Percentiles rank a stretch among this genome's conserved stretches.
These are phyloP conservation scores for Zalaria sp. DNA, from an alignment of 2,329 filamentous ascomycete genomes.

Conservation along the genomic window DNA sequence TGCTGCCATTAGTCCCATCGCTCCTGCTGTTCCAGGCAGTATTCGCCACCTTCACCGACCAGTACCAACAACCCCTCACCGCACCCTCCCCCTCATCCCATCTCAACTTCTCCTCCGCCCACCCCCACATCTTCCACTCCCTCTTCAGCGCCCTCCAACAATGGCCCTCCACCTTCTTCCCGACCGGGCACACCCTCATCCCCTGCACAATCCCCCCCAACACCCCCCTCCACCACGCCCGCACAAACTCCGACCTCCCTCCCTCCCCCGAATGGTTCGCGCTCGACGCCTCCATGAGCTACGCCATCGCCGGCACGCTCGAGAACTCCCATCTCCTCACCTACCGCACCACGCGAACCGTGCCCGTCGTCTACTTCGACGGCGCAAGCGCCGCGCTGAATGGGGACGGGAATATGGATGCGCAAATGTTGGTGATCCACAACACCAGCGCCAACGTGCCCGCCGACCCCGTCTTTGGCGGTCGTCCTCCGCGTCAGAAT, in stretches of 20 bases:
- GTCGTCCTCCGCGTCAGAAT: slow-evolving; percentile 11
- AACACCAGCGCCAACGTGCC: slow-evolving; percentile 26
- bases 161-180: slow-evolving; percentile 38
- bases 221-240: slow-evolving; percentile 37
- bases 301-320: slow-evolving; percentile 35
- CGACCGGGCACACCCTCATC: slow-evolving; percentile 34
- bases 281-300: slow-evolving; percentile 40
- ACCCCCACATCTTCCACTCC: slow-evolving; percentile 36
- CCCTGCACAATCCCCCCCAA: slow-evolving; percentile 32
- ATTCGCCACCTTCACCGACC: no score
- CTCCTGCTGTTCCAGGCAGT: no score
- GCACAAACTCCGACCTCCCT: slow-evolving; percentile 25
- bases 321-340: slow-evolving; percentile 32
- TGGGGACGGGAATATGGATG: slow-evolving; percentile 29
- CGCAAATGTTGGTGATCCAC: slow-evolving; percentile 37
- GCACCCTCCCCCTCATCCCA: background rate
- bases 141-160: slow-evolving; percentile 33
- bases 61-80: no score
- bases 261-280: slow-evolving; percentile 39
- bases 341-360: slow-evolving; percentile 31
- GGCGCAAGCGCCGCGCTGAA: slow-evolving; percentile 36
- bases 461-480: slow-evolving; percentile 8
- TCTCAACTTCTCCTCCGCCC: slow-evolving; percentile 34
- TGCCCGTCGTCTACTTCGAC: slow-evolving; percentile 36
- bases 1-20: no score